Percentiles rank a stretch among this genome's conserved stretches.
Evolutionary conservation across 176 grass and related monocot species (phyloP).

Genomic region (Pontederia crassipes): DNA sequence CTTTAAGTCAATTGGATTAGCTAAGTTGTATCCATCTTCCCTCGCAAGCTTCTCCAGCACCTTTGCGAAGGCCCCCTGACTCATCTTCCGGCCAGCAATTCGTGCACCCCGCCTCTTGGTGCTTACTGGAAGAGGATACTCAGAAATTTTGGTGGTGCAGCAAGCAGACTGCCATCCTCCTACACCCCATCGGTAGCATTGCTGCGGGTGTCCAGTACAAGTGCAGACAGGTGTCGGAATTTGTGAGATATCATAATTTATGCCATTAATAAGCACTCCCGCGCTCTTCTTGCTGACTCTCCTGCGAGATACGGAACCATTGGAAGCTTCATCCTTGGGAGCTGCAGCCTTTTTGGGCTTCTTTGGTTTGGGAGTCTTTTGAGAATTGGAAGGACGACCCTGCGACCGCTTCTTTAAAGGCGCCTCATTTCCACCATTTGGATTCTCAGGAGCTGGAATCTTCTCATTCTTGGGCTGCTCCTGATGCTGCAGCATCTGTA

Average conservation of each 20-base stretch:
- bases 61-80: constrained; percentile 9
- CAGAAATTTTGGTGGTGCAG: constrained; percentile 12
- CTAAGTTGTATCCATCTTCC: constrained; percentile 15
- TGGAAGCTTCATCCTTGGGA: constrained; percentile 3
- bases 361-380: constrained; percentile 14
- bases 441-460: not conserved
- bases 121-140: constrained; percentile 13
- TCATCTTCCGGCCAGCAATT: constrained; percentile 17
- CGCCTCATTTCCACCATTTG: constrained; percentile 4
- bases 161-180: constrained; percentile 19
- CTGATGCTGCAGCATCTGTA: constrained; percentile 6
- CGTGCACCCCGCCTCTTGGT: constrained; percentile 8
- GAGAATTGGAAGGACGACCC: not conserved
- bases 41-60: constrained; percentile 12
- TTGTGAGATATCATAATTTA: constrained; percentile 12
- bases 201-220: constrained; percentile 8
- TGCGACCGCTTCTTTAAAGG: constrained; percentile 15
- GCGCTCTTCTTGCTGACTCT: constrained; percentile 9
- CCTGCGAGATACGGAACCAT: not conserved
- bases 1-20: constrained; percentile 18
- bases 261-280: constrained; percentile 16
- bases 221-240: constrained; percentile 11
- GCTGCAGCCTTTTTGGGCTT: constrained; percentile 19
- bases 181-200: constrained; percentile 13
- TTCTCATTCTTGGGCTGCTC: not conserved